phyloP scores from a whole-genome alignment of 257 asterid species.

The Leptodermis oblonga region DNA sequence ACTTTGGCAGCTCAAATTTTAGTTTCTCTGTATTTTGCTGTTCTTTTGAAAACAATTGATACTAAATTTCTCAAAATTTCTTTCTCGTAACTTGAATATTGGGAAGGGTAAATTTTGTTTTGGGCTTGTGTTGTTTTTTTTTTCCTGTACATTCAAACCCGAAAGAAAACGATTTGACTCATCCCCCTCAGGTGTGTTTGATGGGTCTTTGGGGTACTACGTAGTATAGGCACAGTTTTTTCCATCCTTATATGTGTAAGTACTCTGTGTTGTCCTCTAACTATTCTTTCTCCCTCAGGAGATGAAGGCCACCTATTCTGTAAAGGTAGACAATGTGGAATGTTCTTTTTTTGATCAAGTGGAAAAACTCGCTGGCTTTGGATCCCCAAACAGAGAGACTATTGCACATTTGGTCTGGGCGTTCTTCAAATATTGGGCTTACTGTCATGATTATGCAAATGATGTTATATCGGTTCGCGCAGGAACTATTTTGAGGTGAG shows the following conservation, averaged over 20 bases:
- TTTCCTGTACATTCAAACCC: neutral
- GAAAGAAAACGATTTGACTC: neutral
- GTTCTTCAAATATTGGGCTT: slow-evolving; percentile 92
- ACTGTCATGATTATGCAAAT: slow-evolving; percentile 74
- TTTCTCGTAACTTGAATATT: neutral
- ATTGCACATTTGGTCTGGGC: slow-evolving; percentile 71
- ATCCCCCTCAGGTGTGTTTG: neutral
- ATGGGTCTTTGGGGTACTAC: neutral
- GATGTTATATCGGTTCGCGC: slow-evolving; percentile 87
- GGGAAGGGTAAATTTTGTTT: neutral
- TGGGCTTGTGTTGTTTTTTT: too few relatives aligned
- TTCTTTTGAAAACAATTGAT: neutral
- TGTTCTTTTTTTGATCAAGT: slow-evolving; percentile 81
- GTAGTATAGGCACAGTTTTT: neutral
- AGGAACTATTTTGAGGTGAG: slow-evolving; percentile 72
- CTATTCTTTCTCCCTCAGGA: slow-evolving; percentile 36
- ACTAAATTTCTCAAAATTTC: neutral
- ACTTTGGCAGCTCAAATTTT: neutral
- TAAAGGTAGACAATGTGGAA: slow-evolving; percentile 52
- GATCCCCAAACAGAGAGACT: slow-evolving; percentile 62
- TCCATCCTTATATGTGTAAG: neutral
- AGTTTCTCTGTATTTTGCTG: neutral
- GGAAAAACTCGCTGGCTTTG: slow-evolving; percentile 60
- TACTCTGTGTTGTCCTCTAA: neutral
- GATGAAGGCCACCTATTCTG: slow-evolving; percentile 61